A percentile compares a stretch with the other conserved stretches of the same genome.
Conservation (phyloP, 371 early-diverging fungal species). For the Lichtheimia ornata region DNA sequence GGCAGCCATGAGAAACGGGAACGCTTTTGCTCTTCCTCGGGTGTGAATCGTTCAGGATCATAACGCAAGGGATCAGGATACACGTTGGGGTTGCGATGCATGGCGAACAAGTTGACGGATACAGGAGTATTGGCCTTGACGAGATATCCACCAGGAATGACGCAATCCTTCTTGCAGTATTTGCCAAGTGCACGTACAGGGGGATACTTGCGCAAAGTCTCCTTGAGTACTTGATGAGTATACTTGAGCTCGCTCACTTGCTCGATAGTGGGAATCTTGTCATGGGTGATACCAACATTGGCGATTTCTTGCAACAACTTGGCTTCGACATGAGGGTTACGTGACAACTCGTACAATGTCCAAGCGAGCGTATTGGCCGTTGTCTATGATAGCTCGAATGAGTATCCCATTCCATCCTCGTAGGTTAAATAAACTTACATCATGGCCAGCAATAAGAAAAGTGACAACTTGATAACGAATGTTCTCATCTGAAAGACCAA, state of each 20-base stretch:
- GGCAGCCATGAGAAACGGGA: slow-evolving; percentile 59
- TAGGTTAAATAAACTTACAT: slow-evolving; percentile 24
- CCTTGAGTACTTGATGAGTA: slow-evolving; percentile 50
- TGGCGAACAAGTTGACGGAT: slow-evolving; percentile 27
- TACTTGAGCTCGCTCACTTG: slow-evolving; percentile 50
- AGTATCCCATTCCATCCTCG: background rate
- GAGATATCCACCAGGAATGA: slow-evolving; percentile 49
- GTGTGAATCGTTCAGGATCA: slow-evolving; percentile 59
- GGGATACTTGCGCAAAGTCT: slow-evolving; percentile 53
- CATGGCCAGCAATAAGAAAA: slow-evolving; percentile 60
- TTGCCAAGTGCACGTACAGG: slow-evolving; percentile 49
- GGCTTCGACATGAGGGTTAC: slow-evolving; percentile 45
- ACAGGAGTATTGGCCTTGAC: slow-evolving; percentile 24
- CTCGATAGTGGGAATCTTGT: slow-evolving; percentile 38
- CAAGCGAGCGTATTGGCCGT: slow-evolving; percentile 56
- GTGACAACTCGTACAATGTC: slow-evolving; percentile 43
- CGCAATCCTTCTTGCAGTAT: slow-evolving; percentile 52
- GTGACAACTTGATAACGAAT: slow-evolving; percentile 65
- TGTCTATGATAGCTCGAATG: slow-evolving; percentile 8
- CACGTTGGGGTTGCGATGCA: slow-evolving; percentile 51
- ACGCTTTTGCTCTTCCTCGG: slow-evolving; percentile 57
- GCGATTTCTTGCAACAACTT: slow-evolving; percentile 56
- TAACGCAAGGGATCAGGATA: slow-evolving; percentile 49
- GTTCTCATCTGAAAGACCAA: slow-evolving; percentile 46
- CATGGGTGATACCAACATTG: slow-evolving; percentile 41